Conservation (phyloP, 495 filamentous ascomycete species). For the Aspergillus cristatus region DNA sequence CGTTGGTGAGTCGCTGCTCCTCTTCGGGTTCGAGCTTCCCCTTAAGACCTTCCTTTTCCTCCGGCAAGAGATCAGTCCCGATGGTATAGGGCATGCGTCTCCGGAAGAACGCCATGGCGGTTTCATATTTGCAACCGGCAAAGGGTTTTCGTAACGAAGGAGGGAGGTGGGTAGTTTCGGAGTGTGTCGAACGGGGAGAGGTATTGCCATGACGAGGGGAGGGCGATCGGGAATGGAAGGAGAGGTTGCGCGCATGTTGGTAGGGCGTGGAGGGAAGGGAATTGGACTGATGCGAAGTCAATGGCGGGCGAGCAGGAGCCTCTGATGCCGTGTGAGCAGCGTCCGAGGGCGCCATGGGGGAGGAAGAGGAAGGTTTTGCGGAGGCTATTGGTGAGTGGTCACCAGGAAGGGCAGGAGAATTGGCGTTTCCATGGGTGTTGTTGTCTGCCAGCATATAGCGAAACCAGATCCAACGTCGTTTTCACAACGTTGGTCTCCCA, state of each 20-base stretch:
- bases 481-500: constrained; percentile 16
- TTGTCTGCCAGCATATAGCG: constrained; percentile 34
- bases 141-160: constrained; percentile 53
- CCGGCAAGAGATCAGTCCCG: constrained; percentile 65
- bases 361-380: constrained; percentile 33
- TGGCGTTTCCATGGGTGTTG: constrained; percentile 36
- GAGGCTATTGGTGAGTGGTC: constrained; percentile 35
- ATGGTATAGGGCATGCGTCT: constrained; percentile 86
- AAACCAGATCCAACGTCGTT: constrained; percentile 22
- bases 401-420: constrained; percentile 27
- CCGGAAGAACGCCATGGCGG: constrained; percentile 58
- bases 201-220: constrained; percentile 73
- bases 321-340: constrained; percentile 14
- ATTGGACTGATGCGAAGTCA: constrained; percentile 64
- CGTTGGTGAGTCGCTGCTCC: constrained; percentile 65
- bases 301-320: constrained; percentile 30
- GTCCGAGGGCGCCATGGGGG: constrained; percentile 30
- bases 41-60: constrained; percentile 55
- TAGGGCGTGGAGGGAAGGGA: constrained; percentile 93
- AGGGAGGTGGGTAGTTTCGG: constrained; percentile 68
- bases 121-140: constrained; percentile 74
- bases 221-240: constrained; percentile 75
- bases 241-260: constrained; percentile 75
- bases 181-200: constrained; percentile 84
- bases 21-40: constrained; percentile 62